These are phyloP conservation scores for Fraxinus latifolia DNA, from an alignment of 305 asterid species.

Conservation along the genomic window DNA sequence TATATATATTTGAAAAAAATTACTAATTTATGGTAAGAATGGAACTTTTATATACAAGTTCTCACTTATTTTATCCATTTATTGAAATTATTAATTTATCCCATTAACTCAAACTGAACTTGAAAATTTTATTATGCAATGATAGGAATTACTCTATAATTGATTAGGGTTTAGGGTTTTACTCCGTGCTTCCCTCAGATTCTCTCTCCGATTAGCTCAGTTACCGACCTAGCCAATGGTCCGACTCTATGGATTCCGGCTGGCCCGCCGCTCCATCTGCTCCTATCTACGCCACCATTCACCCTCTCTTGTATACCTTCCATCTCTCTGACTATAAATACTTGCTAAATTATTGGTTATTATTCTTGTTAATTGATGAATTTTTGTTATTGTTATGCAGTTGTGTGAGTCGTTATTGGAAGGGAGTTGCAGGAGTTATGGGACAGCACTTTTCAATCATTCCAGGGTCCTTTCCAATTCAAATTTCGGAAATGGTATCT, in stretches of 20 bases:
- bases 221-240: slow-evolving; percentile 46
- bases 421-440: slow-evolving; percentile 42
- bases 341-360: background rate
- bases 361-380: background rate
- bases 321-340: background rate
- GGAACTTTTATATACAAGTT: too few species aligned
- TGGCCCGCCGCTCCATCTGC: slow-evolving; percentile 58
- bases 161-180: slow-evolving; percentile 56
- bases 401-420: slow-evolving; percentile 32
- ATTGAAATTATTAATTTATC: too few species aligned
- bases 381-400: slow-evolving; percentile 32
- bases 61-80: too few species aligned
- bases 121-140: too few species aligned
- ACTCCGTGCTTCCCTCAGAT: slow-evolving; percentile 13
- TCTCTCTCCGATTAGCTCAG: slow-evolving; percentile 11
- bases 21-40: too few species aligned
- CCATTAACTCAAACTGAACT: too few species aligned
- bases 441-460: slow-evolving; percentile 38
- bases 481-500: slow-evolving; percentile 47
- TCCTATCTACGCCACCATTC: slow-evolving; percentile 36
- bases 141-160: too few species aligned
- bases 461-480: slow-evolving; percentile 34
- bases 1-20: too few species aligned
- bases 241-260: slow-evolving; percentile 58
- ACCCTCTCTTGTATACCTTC: slow-evolving; percentile 29